phyloP scores from a whole-genome alignment of 23 red algal species.

The Gracilaria gracilis region DNA sequence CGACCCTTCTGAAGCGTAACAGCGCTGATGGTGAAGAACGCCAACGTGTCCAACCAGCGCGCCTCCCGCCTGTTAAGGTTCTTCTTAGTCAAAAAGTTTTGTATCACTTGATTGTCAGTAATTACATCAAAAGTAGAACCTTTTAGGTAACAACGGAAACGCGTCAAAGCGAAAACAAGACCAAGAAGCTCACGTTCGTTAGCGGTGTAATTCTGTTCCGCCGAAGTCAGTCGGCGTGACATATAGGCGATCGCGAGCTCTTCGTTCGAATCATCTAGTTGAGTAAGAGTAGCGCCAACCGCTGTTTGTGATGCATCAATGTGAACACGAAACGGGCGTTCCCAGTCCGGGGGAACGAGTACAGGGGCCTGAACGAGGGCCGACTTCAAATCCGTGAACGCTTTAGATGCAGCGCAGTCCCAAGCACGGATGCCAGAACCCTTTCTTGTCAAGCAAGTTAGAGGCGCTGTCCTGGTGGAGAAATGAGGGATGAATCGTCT shows the following conservation, averaged over 20 bases:
- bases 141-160: conserved; percentile 9
- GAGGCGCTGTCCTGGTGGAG: neutral
- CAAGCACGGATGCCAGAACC: neutral
- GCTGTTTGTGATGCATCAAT: neutral
- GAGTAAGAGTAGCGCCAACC: neutral
- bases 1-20: neutral
- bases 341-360: conserved; percentile 1
- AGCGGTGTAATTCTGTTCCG: conserved; percentile 19
- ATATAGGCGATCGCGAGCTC: neutral
- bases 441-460: neutral
- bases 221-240: neutral
- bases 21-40: neutral
- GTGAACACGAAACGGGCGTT: neutral
- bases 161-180: neutral
- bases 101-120: conserved; percentile 18
- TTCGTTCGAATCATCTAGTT: neutral
- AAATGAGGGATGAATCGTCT: neutral
- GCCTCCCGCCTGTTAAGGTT: neutral
- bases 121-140: conserved; percentile 8
- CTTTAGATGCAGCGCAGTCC: neutral
- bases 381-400: neutral
- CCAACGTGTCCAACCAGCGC: neutral
- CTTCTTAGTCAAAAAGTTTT: conserved; percentile 14
- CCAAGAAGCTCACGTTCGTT: conserved; percentile 30
- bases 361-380: neutral